Evolutionary conservation across 495 filamentous ascomycete species (phyloP).

Genomic region (Hyaloscypha variabilis): DNA sequence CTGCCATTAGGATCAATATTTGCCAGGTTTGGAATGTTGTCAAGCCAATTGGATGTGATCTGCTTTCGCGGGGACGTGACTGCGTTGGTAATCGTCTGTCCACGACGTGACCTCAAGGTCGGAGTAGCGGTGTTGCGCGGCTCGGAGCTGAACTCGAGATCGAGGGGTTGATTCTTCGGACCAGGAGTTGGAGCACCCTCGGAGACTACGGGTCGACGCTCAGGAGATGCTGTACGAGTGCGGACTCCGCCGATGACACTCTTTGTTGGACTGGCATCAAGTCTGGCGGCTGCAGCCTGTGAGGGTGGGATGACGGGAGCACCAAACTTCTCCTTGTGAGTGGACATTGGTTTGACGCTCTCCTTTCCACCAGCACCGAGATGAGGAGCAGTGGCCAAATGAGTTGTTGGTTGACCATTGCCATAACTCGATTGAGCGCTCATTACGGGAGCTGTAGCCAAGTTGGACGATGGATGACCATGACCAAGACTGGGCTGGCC

Average conservation of each 20-base stretch:
- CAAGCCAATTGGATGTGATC: conserved; percentile 4
- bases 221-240: neutral
- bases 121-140: conserved; percentile 13
- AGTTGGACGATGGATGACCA: neutral
- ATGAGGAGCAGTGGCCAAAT: neutral
- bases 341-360: neutral
- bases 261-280: neutral
- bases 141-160: conserved; percentile 17
- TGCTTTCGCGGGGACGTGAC: conserved; percentile 2
- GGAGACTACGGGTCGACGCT: neutral
- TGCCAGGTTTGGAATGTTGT: conserved; percentile 1
- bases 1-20: neutral
- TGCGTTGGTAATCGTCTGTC: conserved; percentile 13
- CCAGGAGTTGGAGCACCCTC: neutral
- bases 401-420: neutral
- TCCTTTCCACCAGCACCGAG: neutral
- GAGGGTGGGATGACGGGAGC: neutral
- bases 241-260: neutral
- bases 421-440: neutral
- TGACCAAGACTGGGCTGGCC: neutral
- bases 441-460: neutral
- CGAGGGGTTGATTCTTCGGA: neutral
- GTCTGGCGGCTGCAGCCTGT: neutral
- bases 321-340: conserved; percentile 2
- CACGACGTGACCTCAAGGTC: conserved; percentile 20